Evolutionary conservation across 305 asterid genomes (phyloP), one percentile per base, ranked within the genome.

Genomic region (Rubia peregrina): DNA sequence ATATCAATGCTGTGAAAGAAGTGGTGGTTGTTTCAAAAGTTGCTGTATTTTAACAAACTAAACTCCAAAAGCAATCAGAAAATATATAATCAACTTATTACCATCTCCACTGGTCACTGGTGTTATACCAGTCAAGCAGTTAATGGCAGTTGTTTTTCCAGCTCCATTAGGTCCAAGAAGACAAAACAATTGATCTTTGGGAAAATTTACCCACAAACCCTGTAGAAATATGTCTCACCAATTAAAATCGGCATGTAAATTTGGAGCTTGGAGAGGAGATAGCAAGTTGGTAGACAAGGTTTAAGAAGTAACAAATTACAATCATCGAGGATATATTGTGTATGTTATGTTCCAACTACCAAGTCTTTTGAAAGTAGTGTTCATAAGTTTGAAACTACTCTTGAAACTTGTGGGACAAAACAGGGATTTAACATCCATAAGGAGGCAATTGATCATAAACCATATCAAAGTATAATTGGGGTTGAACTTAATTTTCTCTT

Each of bases 151-250:
- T 67, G 98, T 89, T 85, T 90, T 92, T 44, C 98, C 98, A 69
- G 98, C 96, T 73, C 97, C 98, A 80, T 92, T 92, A 38, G 96
- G 97, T 77, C 98, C 98, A 72, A 92, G 92, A 77, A 92, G 92
- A 82, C 98, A 92, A 80, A 92, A 89, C 22, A 92, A 77, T 83
- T 90, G 96, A 85, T 92, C 95, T 82, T 85, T 90, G 68, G 91
- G 83, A 64, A 92, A 80, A 80, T 86, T 90, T 77, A 92, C 69
- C 98, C 98, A 92, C 79, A 92, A 78, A 26, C 97, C 97, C 98
- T 79, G 78, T 38, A 17, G 56, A 41, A 2, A 65, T 17, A 51
- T 3, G 5, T n/a, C 63, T 69, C 60, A 22, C 42, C 43, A 44
- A 40, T 67, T 30, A 48, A 60, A 38, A 33, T 33, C 38, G 6